Conservation (phyloP, 1,284 basidiomycete species). For the Ustanciosporium gigantosporum region DNA sequence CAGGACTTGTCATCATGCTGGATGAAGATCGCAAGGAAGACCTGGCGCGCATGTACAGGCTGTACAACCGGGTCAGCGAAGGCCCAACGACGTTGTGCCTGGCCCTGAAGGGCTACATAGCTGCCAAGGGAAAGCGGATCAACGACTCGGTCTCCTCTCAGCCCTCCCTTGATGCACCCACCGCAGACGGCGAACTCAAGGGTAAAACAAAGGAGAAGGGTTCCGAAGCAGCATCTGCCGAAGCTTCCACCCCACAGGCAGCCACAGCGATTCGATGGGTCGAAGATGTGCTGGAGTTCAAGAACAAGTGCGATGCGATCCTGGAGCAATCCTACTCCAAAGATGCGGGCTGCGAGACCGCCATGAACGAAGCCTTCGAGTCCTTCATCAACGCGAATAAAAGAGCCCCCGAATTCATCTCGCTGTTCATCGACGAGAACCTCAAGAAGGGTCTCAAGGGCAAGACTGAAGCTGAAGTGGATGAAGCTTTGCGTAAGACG, state of each 20-base stretch:
- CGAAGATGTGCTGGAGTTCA: slow-evolving; percentile 84
- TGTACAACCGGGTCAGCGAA: slow-evolving; percentile 74
- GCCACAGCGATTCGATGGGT: slow-evolving; percentile 85
- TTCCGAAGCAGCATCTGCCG: slow-evolving; percentile 1
- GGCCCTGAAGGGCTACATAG: slow-evolving; percentile 76
- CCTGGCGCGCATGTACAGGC: slow-evolving; percentile 76
- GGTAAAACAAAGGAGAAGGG: slow-evolving; percentile 13
- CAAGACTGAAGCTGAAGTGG: slow-evolving; percentile 91
- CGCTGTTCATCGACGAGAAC: slow-evolving; percentile 95
- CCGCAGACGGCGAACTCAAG: slow-evolving; percentile 4
- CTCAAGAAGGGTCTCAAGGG: slow-evolving; percentile 93
- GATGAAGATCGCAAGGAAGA: slow-evolving; percentile 79
- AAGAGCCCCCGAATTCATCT: slow-evolving; percentile 90
- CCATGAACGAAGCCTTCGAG: slow-evolving; percentile 91
- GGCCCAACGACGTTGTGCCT: slow-evolving; percentile 69
- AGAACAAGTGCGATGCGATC: slow-evolving; percentile 83
- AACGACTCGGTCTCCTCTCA: slow-evolving; percentile 66
- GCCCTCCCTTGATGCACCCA: background rate
- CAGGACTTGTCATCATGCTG: slow-evolving; percentile 86
- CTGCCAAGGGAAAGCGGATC: slow-evolving; percentile 77
- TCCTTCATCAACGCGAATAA: slow-evolving; percentile 87
- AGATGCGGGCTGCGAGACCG: slow-evolving; percentile 77
- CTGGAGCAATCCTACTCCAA: slow-evolving; percentile 74
- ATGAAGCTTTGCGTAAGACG: slow-evolving; percentile 86
- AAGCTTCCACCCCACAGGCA: slow-evolving; percentile 48